Conservation (phyloP, 139 green algal species). For the Gonium pectorale region DNA sequence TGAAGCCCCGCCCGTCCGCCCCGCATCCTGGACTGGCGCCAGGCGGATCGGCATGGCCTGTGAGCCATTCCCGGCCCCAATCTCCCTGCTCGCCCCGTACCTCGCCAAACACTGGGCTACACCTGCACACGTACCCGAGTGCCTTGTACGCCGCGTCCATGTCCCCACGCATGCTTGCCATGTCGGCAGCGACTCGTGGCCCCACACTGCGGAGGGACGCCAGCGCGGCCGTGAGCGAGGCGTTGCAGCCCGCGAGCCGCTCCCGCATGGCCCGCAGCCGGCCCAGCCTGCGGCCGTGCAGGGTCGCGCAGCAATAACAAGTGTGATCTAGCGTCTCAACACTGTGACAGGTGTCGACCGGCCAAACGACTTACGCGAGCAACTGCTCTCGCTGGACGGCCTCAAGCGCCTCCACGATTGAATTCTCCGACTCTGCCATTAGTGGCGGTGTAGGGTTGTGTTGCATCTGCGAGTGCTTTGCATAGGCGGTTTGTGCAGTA, state of each 20-base stretch:
- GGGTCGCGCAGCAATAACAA: not conserved
- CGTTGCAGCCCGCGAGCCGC: not conserved
- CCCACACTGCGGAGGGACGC: not conserved
- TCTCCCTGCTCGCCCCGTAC: too few relatives aligned
- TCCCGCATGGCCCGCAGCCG: not conserved
- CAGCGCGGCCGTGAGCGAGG: not conserved
- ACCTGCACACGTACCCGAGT: constrained; percentile 51
- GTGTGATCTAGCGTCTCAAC: not conserved
- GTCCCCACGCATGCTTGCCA: constrained; percentile 22
- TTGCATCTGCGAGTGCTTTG: not conserved
- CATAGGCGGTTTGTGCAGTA: not conserved
- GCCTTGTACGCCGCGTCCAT: constrained; percentile 5
- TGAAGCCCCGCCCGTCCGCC: too few relatives aligned
- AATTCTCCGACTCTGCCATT: not conserved
- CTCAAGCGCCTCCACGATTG: not conserved
- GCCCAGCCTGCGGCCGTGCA: not conserved
- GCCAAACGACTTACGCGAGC: not conserved
- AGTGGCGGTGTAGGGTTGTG: not conserved
- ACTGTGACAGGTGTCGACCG: not conserved
- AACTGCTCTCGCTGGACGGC: constrained; percentile 17
- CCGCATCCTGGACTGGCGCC: too few relatives aligned
- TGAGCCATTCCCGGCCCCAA: too few relatives aligned
- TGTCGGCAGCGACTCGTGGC: not conserved
- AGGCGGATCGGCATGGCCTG: too few relatives aligned
- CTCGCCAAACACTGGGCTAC: too few relatives aligned